Percentiles rank a stretch among this genome's conserved stretches.
phyloP scores from a whole-genome alignment of 768 basidiomycete genomes.

The Amanita subjunquillea region DNA sequence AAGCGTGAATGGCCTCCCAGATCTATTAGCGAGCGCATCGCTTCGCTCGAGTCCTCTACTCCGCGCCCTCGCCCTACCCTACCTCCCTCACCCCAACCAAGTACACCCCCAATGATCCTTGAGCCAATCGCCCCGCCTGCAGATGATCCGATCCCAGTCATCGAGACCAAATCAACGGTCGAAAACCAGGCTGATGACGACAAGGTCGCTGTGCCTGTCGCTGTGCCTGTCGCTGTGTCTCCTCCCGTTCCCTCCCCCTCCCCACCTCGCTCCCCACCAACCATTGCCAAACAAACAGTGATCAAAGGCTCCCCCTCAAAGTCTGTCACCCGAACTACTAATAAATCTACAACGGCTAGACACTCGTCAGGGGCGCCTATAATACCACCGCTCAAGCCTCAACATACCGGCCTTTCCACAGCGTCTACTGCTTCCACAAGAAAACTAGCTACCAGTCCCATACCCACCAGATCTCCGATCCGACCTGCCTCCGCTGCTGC shows the following conservation, averaged over 20 bases:
- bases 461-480: constrained; percentile 20
- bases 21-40: constrained; percentile 12
- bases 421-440: constrained; percentile 18
- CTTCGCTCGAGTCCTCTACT: constrained; percentile 10
- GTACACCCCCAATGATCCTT: not conserved
- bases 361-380: constrained; percentile 4
- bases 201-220: constrained; percentile 13
- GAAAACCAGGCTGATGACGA: constrained; percentile 12
- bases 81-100: constrained; percentile 14
- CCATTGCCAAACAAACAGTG: not conserved
- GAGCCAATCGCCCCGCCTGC: not conserved
- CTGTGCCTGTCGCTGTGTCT: constrained; percentile 14
- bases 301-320: constrained; percentile 5
- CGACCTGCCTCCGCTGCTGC: constrained; percentile 25
- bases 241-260: constrained; percentile 12
- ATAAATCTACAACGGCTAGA: not conserved
- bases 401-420: constrained; percentile 31
- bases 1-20: constrained; percentile 73
- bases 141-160: not conserved
- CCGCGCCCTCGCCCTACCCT: constrained; percentile 26
- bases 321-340: constrained; percentile 8
- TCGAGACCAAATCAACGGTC: not conserved
- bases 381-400: constrained; percentile 20
- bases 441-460: constrained; percentile 14
- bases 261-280: constrained; percentile 3